Base-by-base conservation (phyloP, 495 filamentous ascomycete genomes). In the Penicillium coffeae region DNA sequence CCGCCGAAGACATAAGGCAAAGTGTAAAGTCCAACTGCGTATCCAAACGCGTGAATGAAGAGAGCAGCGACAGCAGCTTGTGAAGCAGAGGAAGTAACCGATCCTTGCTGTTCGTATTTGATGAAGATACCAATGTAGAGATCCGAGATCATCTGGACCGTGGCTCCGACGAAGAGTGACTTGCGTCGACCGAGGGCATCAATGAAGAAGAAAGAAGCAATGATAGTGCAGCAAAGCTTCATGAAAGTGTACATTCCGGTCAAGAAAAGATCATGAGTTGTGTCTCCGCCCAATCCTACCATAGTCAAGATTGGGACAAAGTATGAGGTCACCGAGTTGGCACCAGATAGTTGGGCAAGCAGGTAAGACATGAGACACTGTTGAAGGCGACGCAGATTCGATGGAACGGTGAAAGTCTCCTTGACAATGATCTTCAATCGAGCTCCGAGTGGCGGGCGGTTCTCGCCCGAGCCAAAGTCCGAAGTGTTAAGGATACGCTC, bases 1-100 rank as follows among this genome's bases (percentile, higher is more conserved):
- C 34, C 56, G 12, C 56, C 52, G 33, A 60, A 60, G 2, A 60
- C 8, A 32, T 58, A 58, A 0, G 55, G 55, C 9, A 58, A 35
- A 44, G 22, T 58, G 12, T 44, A 49, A n/a, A 58, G 50, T 6
- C 34, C 54, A 10, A 56, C 33, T 8, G 48, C 44, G 19, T 43
- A 56, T 16, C 54, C 54, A 34, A 56, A 49, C 16, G 36, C 48
- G 30, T 56, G 54, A 15, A 56, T 34, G 25, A 48, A 56, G 2
- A 56, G 15, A 25, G 44, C 43, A 1, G 44, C 54, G 2, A 52
- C 16, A 12, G 48, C 54, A n/a, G 42, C 54, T 14, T 56, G 22
- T 0, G 32, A 21, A 3, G 48, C 44, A 12, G 22, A 36, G 10
- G 21, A 40, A 16, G 43, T 30, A n/a, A 52, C 39, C 6, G 16